phyloP scores from a whole-genome alignment of 1,284 basidiomycete species.

The Fomitopsis schrenkii region DNA sequence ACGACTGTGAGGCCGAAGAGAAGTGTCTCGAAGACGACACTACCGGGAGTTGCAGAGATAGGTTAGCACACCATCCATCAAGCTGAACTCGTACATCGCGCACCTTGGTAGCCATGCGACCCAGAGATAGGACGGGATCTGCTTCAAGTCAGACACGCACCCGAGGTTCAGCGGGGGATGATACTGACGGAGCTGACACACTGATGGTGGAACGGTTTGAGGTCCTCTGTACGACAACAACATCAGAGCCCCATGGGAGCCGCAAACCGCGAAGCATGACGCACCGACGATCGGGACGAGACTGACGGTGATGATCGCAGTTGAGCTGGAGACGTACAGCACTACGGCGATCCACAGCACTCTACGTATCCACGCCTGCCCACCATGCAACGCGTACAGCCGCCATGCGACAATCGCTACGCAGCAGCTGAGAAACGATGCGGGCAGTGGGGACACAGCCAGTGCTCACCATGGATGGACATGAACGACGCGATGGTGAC shows the following conservation, averaged over 20 bases:
- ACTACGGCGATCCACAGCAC: conserved; percentile 21
- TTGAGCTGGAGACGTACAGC: conserved; percentile 22
- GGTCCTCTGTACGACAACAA: conserved; percentile 12
- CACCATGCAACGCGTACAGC: conserved; percentile 25
- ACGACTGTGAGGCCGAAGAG: conserved; percentile 26
- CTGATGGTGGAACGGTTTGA: conserved; percentile 22
- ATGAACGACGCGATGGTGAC: conserved; percentile 29
- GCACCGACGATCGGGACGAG: conserved; percentile 23
- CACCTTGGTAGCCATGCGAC: conserved; percentile 28
- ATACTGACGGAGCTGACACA: conserved; percentile 24
- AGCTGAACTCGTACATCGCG: neutral
- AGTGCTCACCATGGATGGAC: conserved; percentile 25
- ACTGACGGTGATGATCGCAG: conserved; percentile 20
- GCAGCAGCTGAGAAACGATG: neutral
- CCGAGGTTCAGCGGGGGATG: neutral
- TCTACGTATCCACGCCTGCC: conserved; percentile 20
- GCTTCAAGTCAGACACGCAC: neutral
- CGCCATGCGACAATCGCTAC: conserved; percentile 27
- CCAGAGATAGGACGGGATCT: conserved; percentile 28
- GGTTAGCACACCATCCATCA: too few species aligned
- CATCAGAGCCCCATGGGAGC: neutral
- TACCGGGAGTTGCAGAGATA: neutral
- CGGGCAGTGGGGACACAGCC: neutral
- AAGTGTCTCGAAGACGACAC: conserved; percentile 28
- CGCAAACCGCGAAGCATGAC: neutral